Evolutionary conservation across 805 yeast species (phyloP).

Genomic region (Ogataea haglerorum): DNA sequence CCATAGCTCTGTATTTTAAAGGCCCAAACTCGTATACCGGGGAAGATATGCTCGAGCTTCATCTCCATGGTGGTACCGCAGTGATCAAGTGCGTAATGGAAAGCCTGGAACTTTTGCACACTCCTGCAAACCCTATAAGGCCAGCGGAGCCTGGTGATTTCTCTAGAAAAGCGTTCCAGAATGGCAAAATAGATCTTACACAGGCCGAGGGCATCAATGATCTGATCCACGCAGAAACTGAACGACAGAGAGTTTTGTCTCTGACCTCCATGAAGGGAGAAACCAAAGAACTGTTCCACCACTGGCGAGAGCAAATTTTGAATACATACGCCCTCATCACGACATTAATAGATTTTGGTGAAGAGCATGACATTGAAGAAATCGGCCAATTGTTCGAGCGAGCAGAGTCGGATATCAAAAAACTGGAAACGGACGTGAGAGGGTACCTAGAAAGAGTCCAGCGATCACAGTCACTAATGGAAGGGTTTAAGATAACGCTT

Average conservation of each 20-base stretch:
- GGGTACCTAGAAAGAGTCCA: slow-evolving; percentile 44
- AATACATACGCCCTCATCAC: slow-evolving; percentile 70
- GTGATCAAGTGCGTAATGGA: slow-evolving; percentile 65
- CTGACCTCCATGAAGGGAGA: slow-evolving; percentile 70
- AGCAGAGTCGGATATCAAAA: slow-evolving; percentile 43
- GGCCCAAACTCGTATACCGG: slow-evolving; percentile 87
- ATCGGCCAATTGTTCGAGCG: slow-evolving; percentile 47
- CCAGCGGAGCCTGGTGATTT: slow-evolving; percentile 95
- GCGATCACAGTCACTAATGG: slow-evolving; percentile 58
- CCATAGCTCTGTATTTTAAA: slow-evolving; percentile 64
- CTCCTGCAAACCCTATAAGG: slow-evolving; percentile 48
- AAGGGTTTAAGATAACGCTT: slow-evolving; percentile 70
- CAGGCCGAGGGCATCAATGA: slow-evolving; percentile 89
- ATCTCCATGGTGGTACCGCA: slow-evolving; percentile 91
- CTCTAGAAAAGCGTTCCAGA: slow-evolving; percentile 79
- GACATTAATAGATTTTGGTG: slow-evolving; percentile 92
- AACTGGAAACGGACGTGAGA: slow-evolving; percentile 44
- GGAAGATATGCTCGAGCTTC: slow-evolving; percentile 86
- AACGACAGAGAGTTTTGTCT: slow-evolving; percentile 75
- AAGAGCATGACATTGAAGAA: slow-evolving; percentile 81
- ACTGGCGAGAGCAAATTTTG: slow-evolving; percentile 69
- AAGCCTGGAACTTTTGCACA: slow-evolving; percentile 56
- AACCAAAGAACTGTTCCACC: slow-evolving; percentile 48
- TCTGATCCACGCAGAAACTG: slow-evolving; percentile 91
- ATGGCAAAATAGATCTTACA: slow-evolving; percentile 80